phyloP scores from a whole-genome alignment of 495 filamentous ascomycete genomes.

The Tricharina praecox region DNA sequence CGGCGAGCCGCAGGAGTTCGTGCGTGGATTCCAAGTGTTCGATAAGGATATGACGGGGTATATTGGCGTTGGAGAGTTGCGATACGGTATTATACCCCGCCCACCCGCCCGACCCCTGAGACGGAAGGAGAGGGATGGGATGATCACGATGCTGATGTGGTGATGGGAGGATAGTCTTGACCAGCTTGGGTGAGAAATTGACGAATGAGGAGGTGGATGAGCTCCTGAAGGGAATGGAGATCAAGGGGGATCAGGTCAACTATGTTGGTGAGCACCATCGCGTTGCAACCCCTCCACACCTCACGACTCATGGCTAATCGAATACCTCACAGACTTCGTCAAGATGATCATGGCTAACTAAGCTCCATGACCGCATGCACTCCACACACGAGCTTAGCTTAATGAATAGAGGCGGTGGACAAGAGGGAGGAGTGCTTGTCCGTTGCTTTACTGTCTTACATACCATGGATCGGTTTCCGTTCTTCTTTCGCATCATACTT shows the following conservation, averaged over 20 bases:
- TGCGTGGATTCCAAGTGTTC: constrained; percentile 94
- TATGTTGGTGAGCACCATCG: constrained; percentile 65
- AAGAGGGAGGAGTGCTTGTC: too few relatives aligned
- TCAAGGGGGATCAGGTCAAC: constrained; percentile 85
- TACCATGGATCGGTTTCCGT: too few relatives aligned
- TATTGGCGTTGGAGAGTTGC: constrained; percentile 88
- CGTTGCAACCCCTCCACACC: neutral
- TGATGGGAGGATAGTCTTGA: constrained; percentile 45
- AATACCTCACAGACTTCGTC: constrained; percentile 50
- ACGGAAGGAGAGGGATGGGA: too few relatives aligned
- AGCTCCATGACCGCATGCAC: too few relatives aligned
- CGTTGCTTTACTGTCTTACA: too few relatives aligned
- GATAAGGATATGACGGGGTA: constrained; percentile 98
- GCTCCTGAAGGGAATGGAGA: constrained; percentile 90
- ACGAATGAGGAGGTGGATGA: constrained; percentile 96
- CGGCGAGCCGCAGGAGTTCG: constrained; percentile 93
- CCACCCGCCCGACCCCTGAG: neutral
- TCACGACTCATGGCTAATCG: constrained; percentile 8
- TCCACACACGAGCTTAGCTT: too few relatives aligned
- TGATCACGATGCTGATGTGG: too few relatives aligned
- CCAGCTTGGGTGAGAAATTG: constrained; percentile 97
- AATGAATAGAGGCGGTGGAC: too few relatives aligned
- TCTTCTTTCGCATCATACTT: too few relatives aligned
- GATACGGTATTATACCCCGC: constrained; percentile 49
- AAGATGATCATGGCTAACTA: constrained; percentile 89